phyloP scores from a whole-genome alignment of 805 yeast species.

The Metschnikowia matae region DNA sequence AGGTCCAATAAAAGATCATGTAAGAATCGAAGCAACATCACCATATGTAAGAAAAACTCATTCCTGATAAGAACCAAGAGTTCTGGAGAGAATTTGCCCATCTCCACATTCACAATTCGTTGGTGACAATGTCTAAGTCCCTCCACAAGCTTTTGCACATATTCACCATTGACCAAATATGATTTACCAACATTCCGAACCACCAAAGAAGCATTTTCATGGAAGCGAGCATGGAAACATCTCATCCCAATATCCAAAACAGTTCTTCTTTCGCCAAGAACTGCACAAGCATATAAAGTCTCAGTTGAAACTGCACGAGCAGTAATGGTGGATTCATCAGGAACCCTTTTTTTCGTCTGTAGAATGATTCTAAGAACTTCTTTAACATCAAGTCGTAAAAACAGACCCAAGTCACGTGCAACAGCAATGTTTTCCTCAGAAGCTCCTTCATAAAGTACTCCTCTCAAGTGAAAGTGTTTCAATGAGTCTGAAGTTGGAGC shows the following conservation, averaged over 20 bases:
- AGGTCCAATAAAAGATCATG: conserved; percentile 40
- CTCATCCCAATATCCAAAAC: conserved; percentile 41
- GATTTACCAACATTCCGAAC: conserved; percentile 35
- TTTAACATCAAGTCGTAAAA: conserved; percentile 35
- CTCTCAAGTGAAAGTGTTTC: conserved; percentile 39
- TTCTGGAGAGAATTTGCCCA: not conserved
- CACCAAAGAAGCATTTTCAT: conserved; percentile 19
- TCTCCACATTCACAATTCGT: not conserved
- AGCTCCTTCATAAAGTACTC: conserved; percentile 33
- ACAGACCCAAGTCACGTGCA: conserved; percentile 38
- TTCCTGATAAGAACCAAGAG: conserved; percentile 9
- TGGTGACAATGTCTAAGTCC: conserved; percentile 1
- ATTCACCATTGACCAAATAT: conserved; percentile 5
- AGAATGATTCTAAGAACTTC: conserved; percentile 49
- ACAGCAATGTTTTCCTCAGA: conserved; percentile 31
- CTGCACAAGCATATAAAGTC: conserved; percentile 32
- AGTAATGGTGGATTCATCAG: conserved; percentile 12
- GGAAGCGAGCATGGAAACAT: conserved; percentile 19
- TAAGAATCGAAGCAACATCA: conserved; percentile 34
- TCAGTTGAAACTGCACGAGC: conserved; percentile 14
- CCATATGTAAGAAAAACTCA: conserved; percentile 32
- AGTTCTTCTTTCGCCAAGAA: conserved; percentile 50
- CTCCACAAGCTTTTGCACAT: conserved; percentile 3
- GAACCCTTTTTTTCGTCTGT: conserved; percentile 31
- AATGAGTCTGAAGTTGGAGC: not conserved